Percentiles rank a stretch among this genome's conserved stretches.
Evolutionary conservation across 345 rosid species (phyloP).

Genomic region (Eucalyptus globulus): DNA sequence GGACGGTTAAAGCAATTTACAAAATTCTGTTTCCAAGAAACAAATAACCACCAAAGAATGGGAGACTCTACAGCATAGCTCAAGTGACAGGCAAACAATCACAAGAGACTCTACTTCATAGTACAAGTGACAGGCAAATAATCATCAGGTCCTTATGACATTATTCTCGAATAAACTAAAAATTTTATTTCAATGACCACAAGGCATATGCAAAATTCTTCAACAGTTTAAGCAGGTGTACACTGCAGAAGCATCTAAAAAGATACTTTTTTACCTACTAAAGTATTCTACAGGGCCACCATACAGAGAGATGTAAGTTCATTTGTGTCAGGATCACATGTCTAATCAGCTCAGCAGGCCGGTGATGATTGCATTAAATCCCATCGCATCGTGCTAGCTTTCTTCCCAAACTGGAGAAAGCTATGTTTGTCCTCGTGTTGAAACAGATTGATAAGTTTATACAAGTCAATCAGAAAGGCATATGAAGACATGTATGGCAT

Average conservation of each 20-base stretch:
- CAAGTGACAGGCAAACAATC: not conserved
- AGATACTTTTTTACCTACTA: not conserved
- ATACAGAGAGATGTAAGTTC: not conserved
- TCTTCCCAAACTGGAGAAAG: not conserved
- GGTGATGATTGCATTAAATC: not conserved
- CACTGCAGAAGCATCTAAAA: not conserved
- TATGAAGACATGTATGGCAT: not conserved
- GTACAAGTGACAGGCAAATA: not conserved
- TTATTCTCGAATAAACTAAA: not conserved
- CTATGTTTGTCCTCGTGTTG: not conserved
- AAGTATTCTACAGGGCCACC: not conserved
- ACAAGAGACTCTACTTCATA: not conserved
- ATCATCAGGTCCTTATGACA: not conserved
- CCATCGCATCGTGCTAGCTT: not conserved
- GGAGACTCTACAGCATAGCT: not conserved
- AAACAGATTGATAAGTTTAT: not conserved
- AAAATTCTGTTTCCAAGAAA: not conserved
- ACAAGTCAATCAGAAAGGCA: not conserved
- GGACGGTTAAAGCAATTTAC: not conserved
- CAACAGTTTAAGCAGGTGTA: not conserved
- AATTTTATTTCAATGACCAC: not conserved
- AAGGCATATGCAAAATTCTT: not conserved
- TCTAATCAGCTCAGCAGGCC: not conserved
- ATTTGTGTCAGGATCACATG: not conserved
- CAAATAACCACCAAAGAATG: not conserved